A percentile compares a stretch with the other conserved stretches of the same genome.
Conservation (phyloP, 257 asterid species). For the Nicotiana benthamiana region DNA sequence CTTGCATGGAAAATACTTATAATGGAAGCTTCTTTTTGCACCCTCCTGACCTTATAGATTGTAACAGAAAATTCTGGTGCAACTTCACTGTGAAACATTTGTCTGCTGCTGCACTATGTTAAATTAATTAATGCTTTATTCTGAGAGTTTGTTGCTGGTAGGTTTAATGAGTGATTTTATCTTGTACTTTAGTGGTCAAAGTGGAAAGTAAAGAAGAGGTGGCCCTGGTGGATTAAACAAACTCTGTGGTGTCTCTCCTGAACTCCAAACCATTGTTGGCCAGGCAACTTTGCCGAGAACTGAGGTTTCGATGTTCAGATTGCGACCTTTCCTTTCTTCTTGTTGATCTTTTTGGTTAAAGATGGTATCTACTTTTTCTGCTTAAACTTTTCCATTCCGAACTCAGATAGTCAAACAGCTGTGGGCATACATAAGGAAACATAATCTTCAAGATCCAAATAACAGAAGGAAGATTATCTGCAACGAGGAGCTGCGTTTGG, state of each 20-base stretch:
- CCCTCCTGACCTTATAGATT: background rate
- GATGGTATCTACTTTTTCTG: background rate
- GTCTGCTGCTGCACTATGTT: background rate
- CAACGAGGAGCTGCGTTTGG: constrained; percentile 31
- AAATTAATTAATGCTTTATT: background rate
- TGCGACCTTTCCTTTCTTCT: constrained; percentile 5
- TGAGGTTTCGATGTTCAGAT: constrained; percentile 39
- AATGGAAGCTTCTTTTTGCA: background rate
- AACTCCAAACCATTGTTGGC: constrained; percentile 72
- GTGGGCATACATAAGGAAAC: constrained; percentile 50
- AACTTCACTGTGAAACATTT: background rate
- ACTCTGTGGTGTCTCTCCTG: constrained; percentile 75
- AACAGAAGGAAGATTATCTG: constrained; percentile 31
- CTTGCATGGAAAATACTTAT: background rate
- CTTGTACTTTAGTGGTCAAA: background rate
- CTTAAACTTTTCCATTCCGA: background rate
- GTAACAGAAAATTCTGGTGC: background rate
- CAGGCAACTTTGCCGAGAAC: constrained; percentile 73
- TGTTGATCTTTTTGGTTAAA: background rate
- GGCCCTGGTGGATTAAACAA: constrained; percentile 82
- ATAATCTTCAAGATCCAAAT: constrained; percentile 24
- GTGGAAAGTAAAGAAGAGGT: constrained; percentile 65
- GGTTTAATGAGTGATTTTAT: background rate
- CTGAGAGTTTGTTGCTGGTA: background rate
- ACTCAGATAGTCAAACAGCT: constrained; percentile 54